Percentiles rank a stretch among this genome's conserved stretches.
Conservation (phyloP, 1,139 yeast genomes). For the Geotrichum candidum region DNA sequence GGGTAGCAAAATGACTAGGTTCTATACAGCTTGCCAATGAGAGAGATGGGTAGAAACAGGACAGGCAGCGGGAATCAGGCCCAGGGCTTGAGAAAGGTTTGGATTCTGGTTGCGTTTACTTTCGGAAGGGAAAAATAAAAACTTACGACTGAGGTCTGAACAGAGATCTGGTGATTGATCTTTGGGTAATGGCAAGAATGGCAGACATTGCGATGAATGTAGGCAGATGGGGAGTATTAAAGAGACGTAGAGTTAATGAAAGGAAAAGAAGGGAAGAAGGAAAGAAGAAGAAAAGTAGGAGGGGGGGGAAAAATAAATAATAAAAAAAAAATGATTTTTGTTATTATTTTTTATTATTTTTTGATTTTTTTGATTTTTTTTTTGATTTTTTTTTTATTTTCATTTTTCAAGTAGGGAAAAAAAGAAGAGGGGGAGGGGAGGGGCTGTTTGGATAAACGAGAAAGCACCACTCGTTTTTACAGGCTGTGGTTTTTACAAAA, state of each 20-base stretch:
- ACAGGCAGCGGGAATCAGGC: not conserved
- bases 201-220: conserved; percentile 21
- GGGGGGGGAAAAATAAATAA: not conserved
- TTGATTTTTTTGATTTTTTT: not conserved
- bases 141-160: conserved; percentile 18
- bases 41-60: not conserved
- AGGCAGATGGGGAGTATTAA: not conserved
- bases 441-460: not conserved
- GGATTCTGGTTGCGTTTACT: not conserved
- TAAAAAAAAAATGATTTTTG: too few species aligned
- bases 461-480: too few species aligned
- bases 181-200: conserved; percentile 21
- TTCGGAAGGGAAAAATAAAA: not conserved
- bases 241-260: not conserved
- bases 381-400: too few species aligned
- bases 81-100: not conserved
- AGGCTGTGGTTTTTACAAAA: too few species aligned
- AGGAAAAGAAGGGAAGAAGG: not conserved
- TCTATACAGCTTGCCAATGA: not conserved
- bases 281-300: not conserved
- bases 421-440: not conserved
- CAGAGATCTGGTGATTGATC: conserved; percentile 19
- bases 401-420: not conserved
- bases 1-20: not conserved
- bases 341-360: too few species aligned